Percentiles rank a stretch among this genome's conserved stretches.
These are phyloP conservation scores for Cornus controversa DNA, from an alignment of 148 eudicot genomes.

Conservation along the genomic window DNA sequence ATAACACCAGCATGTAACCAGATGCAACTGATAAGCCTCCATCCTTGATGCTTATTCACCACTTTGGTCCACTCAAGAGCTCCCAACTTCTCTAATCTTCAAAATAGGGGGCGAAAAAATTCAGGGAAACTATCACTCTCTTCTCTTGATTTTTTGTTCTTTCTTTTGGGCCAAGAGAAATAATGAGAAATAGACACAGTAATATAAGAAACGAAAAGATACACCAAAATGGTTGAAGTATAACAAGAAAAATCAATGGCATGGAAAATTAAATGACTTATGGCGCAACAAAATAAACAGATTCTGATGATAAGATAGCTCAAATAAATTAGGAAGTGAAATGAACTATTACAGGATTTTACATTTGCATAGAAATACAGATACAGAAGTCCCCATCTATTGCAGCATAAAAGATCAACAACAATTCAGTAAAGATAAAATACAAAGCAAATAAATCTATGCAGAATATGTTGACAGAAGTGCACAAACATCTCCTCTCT, in stretches of 20 bases:
- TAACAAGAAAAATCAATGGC: background rate
- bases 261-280: background rate
- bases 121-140: background rate
- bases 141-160: background rate
- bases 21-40: slow-evolving; percentile 67
- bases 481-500: background rate
- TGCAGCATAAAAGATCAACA: background rate
- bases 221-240: background rate
- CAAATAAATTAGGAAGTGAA: too few relatives aligned
- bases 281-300: background rate
- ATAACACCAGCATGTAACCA: slow-evolving; percentile 75
- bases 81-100: slow-evolving; percentile 60
- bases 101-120: background rate
- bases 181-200: background rate
- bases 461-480: background rate
- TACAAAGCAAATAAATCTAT: background rate
- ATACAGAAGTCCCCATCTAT: background rate
- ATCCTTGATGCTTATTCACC: slow-evolving; percentile 51
- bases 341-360: too few relatives aligned
- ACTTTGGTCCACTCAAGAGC: slow-evolving; percentile 46
- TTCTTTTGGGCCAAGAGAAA: background rate
- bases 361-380: too few relatives aligned
- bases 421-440: background rate
- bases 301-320: background rate
- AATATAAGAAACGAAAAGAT: background rate